Evolutionary conservation across 495 filamentous ascomycete genomes (phyloP).

Genomic region (Terfezia claveryi): DNA sequence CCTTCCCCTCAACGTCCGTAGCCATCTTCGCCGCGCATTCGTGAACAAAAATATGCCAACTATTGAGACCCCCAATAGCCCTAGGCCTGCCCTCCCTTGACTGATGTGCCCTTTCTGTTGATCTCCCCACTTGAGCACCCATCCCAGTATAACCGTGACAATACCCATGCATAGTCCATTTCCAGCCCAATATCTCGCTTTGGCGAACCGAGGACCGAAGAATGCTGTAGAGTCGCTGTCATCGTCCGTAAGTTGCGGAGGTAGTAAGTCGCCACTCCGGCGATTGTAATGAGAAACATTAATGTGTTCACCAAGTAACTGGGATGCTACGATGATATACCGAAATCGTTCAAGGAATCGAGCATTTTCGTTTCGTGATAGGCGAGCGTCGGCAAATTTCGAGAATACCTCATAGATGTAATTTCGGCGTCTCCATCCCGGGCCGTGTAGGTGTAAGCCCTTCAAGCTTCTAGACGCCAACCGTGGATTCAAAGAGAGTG

Average conservation of each 20-base stretch:
- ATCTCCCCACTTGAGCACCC: constrained; percentile 14
- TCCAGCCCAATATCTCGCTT: constrained; percentile 16
- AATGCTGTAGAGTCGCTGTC: constrained; percentile 25
- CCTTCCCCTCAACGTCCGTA: constrained; percentile 60
- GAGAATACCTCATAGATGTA: constrained; percentile 16
- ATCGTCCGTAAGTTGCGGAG: constrained; percentile 19
- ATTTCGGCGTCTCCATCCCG: constrained; percentile 10
- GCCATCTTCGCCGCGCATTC: constrained; percentile 60
- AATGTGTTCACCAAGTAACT: constrained; percentile 54
- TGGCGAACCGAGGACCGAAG: constrained; percentile 20
- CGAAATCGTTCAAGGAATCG: constrained; percentile 88
- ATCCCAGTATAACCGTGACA: constrained; percentile 13
- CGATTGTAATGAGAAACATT: constrained; percentile 22
- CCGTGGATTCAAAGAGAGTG: constrained; percentile 23
- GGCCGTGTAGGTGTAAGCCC: constrained; percentile 8
- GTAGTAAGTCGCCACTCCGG: constrained; percentile 15
- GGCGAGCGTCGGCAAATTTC: constrained; percentile 45
- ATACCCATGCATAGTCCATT: constrained; percentile 16
- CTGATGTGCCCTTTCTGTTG: constrained; percentile 23
- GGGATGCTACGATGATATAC: constrained; percentile 86
- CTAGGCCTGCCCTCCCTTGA: constrained; percentile 42
- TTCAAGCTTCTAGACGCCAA: constrained; percentile 7
- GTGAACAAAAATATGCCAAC: constrained; percentile 36
- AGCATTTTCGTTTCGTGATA: constrained; percentile 62
- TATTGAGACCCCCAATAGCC: constrained; percentile 27